Evolutionary conservation across 2,329 filamentous ascomycete species (phyloP).

Genomic region (Didymosphaeria variabile): DNA sequence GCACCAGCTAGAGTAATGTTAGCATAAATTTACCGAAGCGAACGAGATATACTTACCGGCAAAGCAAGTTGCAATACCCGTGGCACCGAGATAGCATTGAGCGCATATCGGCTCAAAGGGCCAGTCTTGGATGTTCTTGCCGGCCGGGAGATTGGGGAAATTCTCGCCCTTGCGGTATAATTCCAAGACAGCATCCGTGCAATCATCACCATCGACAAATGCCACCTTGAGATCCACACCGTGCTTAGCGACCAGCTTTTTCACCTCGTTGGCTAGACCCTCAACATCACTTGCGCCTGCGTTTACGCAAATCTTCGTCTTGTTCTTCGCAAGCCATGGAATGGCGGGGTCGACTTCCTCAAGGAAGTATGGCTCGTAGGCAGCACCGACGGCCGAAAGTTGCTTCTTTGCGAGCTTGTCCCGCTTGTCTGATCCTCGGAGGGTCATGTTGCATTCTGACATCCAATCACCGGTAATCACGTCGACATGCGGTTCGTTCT

Average conservation of each 20-base stretch:
- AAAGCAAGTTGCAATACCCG: slow-evolving; percentile 34
- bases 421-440: slow-evolving; percentile 30
- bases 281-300: slow-evolving; percentile 32
- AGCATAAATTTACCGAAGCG: neutral
- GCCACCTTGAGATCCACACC: slow-evolving; percentile 50
- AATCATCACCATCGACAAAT: slow-evolving; percentile 56
- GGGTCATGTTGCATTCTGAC: slow-evolving; percentile 39
- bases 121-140: slow-evolving; percentile 37
- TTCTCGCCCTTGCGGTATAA: slow-evolving; percentile 32
- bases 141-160: slow-evolving; percentile 30
- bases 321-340: slow-evolving; percentile 32
- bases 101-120: slow-evolving; percentile 34
- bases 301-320: slow-evolving; percentile 32
- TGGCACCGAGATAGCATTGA: slow-evolving; percentile 37
- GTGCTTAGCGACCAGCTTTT: slow-evolving; percentile 27
- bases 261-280: slow-evolving; percentile 27
- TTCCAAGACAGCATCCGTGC: slow-evolving; percentile 40
- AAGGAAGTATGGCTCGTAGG: slow-evolving; percentile 34
- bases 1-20: slow-evolving; percentile 23
- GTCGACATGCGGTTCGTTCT: slow-evolving; percentile 35
- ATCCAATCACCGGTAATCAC: slow-evolving; percentile 38
- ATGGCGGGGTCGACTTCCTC: slow-evolving; percentile 35
- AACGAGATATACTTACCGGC: slow-evolving; percentile 13
- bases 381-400: slow-evolving; percentile 28
- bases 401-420: slow-evolving; percentile 31